Conservation (phyloP, 2,329 filamentous ascomycete species). For the Trichoderma gracile region DNA sequence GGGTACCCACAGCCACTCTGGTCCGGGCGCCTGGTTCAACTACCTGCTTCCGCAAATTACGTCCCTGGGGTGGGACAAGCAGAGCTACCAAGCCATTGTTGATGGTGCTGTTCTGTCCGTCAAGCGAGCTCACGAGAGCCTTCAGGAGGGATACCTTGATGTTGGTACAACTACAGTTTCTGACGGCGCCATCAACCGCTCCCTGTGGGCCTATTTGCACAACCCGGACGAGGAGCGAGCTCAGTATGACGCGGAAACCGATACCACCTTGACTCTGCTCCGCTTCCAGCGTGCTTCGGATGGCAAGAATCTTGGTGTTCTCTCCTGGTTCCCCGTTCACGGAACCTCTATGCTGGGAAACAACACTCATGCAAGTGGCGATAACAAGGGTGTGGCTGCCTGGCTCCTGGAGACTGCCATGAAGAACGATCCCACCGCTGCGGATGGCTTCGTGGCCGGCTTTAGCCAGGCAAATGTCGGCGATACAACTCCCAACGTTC, state of each 20-base stretch:
- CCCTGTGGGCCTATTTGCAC: conserved; percentile 81
- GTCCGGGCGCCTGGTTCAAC: conserved; percentile 90
- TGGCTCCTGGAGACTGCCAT: conserved; percentile 77
- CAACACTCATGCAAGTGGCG: conserved; percentile 87
- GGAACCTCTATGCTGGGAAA: conserved; percentile 89
- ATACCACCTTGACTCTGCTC: conserved; percentile 70
- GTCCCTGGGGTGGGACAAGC: conserved; percentile 78
- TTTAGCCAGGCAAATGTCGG: conserved; percentile 92
- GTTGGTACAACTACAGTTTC: conserved; percentile 68
- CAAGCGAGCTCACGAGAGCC: conserved; percentile 66
- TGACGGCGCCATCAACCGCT: conserved; percentile 85
- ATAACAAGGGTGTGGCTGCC: conserved; percentile 94
- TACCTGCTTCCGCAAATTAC: conserved; percentile 92
- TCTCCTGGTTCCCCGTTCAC: conserved; percentile 92
- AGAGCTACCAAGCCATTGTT: conserved; percentile 87
- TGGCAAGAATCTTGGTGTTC: conserved; percentile 72
- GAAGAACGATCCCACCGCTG: conserved; percentile 53
- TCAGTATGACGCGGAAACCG: conserved; percentile 59
- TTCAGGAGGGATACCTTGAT: conserved; percentile 65
- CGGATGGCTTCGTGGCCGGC: conserved; percentile 76
- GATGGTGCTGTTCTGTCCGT: conserved; percentile 83
- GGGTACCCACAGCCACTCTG: conserved; percentile 90
- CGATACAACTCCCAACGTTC: conserved; percentile 84
- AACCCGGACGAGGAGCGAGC: conserved; percentile 77
- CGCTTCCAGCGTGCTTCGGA: conserved; percentile 75